Evolutionary conservation across 176 grass and related monocot species (phyloP), one percentile per base, ranked within the genome.

Genomic region (Ampelocalamus luodianensis): DNA sequence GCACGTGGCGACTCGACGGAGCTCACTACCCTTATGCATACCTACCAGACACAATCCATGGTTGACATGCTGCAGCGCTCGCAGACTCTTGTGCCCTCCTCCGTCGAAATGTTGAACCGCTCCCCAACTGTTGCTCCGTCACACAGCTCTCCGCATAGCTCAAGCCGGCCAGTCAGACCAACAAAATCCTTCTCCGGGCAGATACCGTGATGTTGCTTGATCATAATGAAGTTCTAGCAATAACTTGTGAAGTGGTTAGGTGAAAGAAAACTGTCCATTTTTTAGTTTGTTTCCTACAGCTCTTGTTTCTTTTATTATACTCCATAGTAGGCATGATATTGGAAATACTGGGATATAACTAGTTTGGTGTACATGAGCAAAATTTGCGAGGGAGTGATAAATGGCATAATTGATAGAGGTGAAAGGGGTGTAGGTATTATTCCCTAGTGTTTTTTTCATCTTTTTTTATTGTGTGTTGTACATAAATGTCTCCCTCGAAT

Each of bases 21-120:
- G 38, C 49, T 85, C 79, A 49, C 58, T 10, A 98, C 82, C 54
- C 58, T 78, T 3, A 66, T 95, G 0, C 83, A 92, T 74, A 86
- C 93, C 38, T 95, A 98, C 79, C 95, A 97, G 87, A 97, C 95
- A 6, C 92, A 89, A 38, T 94, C 87, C n/a, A 97, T 97, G 95
- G 88, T 91, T 32, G 88, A 94, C 74, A 97, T 97, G 95, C 75
- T 97, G 50, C 88, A 93, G 36, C 92, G 92, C 22, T 94, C 95
- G 5, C 95, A 97, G 84, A 63, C 74, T n/a, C 88, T 97, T 26
- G 49, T 74, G 29, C 81, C 88, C 22, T 18, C 37, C 0, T 18
- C 37, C 0, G 20, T 64, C 79, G 91, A 68, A 3, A 51, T 38
- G 80, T 43, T 87, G 62, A 87, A 91, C 43, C 42, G 44, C 54